Base-by-base conservation (phyloP, 2,329 filamentous ascomycete species). In the Xylariaceae sp. region DNA sequence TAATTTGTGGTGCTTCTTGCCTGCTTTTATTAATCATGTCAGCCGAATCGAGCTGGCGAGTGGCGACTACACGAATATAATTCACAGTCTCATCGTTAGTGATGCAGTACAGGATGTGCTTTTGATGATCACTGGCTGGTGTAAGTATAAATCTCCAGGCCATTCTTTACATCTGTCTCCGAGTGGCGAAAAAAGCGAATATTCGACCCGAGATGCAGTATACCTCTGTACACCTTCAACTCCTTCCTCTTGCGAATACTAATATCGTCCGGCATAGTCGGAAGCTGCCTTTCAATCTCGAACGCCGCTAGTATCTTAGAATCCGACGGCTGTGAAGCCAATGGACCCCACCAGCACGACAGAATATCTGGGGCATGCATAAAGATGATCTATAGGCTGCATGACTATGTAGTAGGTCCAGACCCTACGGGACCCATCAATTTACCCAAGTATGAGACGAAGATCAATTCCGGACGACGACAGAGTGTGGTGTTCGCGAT, bases 1-100 rank as follows among this genome's bases (percentile, higher is more conserved):
- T 46, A 58, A 62, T 40, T 31, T 51, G 11, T 61, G 55, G 53
- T 61, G 61, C 44, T 48, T 62, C 36, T 30, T 61, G 33, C 60
- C 59, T 9, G 45, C 58, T 11, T 49, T 62, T 17, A 19, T 51
- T n/a, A 41, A 36, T 2, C 58, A 60, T 30, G 12, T 53, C 5
- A 33, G 18, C 30, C 49, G 53, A 15, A 36, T 57, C 12, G 38
- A 51, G 10, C 14, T 56, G 31, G 39, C 45, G 11, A 32, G 15
- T 14, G 45, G 48, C 36, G 18, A 6, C n/a, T 3, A 22, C 6
- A 14, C 30, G 11, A 39, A 14, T 10, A 18, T 52, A 6, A 2
- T 56, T 7, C 35, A 42, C 18, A 41, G 27, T 27, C n/a, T 55
- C 15, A 31, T 58, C n/a, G 44, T 42, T 9, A 56, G 53, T 14